Evolutionary conservation across 2,329 filamentous ascomycete genomes (phyloP).

Genomic region (Blastomyces parvus): DNA sequence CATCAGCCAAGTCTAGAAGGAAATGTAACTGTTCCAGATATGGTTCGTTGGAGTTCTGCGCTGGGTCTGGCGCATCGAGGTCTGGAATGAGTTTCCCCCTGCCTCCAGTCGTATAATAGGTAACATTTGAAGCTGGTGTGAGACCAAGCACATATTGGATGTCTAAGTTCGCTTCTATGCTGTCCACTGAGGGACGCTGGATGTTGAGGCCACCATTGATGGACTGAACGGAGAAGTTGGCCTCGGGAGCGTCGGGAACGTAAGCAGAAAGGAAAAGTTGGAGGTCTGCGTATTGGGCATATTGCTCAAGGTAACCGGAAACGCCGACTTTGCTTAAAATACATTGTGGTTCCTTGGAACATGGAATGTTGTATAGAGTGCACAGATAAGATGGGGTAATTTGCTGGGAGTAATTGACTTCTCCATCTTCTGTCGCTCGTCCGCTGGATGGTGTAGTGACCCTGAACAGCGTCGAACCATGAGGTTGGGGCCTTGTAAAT

Average conservation of each 20-base stretch:
- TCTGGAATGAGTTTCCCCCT: slow-evolving; percentile 44
- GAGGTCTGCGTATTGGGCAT: neutral
- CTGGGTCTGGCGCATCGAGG: slow-evolving; percentile 31
- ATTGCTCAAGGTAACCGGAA: slow-evolving; percentile 42
- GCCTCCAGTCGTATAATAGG: slow-evolving; percentile 52
- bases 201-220: slow-evolving; percentile 49
- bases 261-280: slow-evolving; percentile 41
- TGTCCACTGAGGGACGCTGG: slow-evolving; percentile 36
- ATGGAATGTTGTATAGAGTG: slow-evolving; percentile 41
- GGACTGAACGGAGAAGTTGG: slow-evolving; percentile 48
- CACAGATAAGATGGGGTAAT: slow-evolving; percentile 44
- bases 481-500: slow-evolving; percentile 37
- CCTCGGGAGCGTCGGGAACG: slow-evolving; percentile 42
- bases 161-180: slow-evolving; percentile 55
- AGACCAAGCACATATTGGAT: slow-evolving; percentile 50
- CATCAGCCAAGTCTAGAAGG: slow-evolving; percentile 46
- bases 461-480: slow-evolving; percentile 27
- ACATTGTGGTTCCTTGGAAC: slow-evolving; percentile 31
- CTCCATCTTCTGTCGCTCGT: no score
- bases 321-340: slow-evolving; percentile 36
- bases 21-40: slow-evolving; percentile 56
- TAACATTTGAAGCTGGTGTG: slow-evolving; percentile 42
- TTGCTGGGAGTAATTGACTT: slow-evolving; percentile 26
- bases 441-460: slow-evolving; percentile 18
- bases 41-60: slow-evolving; percentile 51